Base-by-base conservation (phyloP, 2,329 filamentous ascomycete genomes). In the Ascosphaera aggregata region DNA sequence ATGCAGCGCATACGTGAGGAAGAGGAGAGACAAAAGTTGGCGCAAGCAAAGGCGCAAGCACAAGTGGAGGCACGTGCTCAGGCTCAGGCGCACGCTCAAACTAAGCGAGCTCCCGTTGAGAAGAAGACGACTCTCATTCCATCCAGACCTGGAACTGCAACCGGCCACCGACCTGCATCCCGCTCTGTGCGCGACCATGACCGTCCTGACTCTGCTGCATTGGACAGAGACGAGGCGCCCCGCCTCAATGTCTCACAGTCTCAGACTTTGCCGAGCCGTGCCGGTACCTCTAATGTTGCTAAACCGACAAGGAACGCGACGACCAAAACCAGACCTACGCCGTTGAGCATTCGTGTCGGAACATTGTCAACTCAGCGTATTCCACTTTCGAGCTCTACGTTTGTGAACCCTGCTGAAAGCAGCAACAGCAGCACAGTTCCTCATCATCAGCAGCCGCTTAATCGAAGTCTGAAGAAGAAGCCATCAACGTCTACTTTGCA, bases 281-380 rank as follows among this genome's bases (percentile, higher is more conserved):
- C 34, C 7, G 34, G n/a, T 18, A 35, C 16, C 5, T 35, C 34
- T 16, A 5, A 15, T 16, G 34, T 35, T 18, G 47, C 57, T 13
- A 62, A 58, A 42, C 59, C 60, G 11, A 57, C 55, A 31, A 54
- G 60, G 38, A 61, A 64, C 38, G 44, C 52, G 11, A 57, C 52
- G 11, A 57, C 59, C 39, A 64, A 64, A 41, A 52, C 60, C 3
- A 63, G 58, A 44, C 60, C 58, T 9, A 59, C 61, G 39, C 61
- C 61, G 9, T 58, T 65, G 18, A 60, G 60, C 1, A 65, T 65
- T 40, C 58, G 60, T 24, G 60, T 65, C 16, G 61, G 61, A n/a
- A 63, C 60, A 30, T 53, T 61, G 11, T 49, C 58, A 31, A 61
- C 60, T 16, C 59, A 62, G 40, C 55, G 58, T 35, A 57, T 64